Evolutionary conservation across 306 rosid genomes (phyloP), one percentile per base, ranked within the genome.

Genomic region (Quercus berberidifolia): DNA sequence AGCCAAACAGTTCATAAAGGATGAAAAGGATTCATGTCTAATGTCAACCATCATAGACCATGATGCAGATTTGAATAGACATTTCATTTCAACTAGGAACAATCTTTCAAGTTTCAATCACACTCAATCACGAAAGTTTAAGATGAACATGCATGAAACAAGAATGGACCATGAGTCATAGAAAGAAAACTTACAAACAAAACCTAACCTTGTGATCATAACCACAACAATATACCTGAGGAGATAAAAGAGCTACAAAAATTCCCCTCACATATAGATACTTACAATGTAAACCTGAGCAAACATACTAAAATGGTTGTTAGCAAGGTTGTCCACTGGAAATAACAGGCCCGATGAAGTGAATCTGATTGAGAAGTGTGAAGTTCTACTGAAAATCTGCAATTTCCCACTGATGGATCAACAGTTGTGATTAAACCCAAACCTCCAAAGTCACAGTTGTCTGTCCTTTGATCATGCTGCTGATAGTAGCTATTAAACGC

Each of bases 401-500:
- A 95, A 49, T 23, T 80, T 55, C 79, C 88, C 74, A 84, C 59
- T 0, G 99, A 92, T 11, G 97, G 99, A 85, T 94, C 94, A 12
- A 95, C 91, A 0, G 93, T 90, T 8, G 99, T 95, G 89, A 95
- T 91, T 79, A 95, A 85, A 75, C 97, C 98, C 43, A 94, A 71
- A 31, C 97, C 93, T 1, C 91, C 87, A 51, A 92, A 94, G 79
- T 90, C 85, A 74, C 99, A 94, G 82, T 92, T 90, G 55, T 87
- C 88, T 2, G 89, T 87, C 57, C 82, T 86, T 80, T 94, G 99
- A 87, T 91, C 94, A 84, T 86, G 97, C 81, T 91, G 90, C 80
- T 94, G 99, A 82, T 92, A 94, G 81, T 90, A 92, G 76, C 97
- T 90, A 80, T 92, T 94, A 76, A 94, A 94, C 4, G 95, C 93